These are phyloP conservation scores for Talaromyces sp. DNA, from an alignment of 2,329 filamentous ascomycete genomes.

Conservation along the genomic window DNA sequence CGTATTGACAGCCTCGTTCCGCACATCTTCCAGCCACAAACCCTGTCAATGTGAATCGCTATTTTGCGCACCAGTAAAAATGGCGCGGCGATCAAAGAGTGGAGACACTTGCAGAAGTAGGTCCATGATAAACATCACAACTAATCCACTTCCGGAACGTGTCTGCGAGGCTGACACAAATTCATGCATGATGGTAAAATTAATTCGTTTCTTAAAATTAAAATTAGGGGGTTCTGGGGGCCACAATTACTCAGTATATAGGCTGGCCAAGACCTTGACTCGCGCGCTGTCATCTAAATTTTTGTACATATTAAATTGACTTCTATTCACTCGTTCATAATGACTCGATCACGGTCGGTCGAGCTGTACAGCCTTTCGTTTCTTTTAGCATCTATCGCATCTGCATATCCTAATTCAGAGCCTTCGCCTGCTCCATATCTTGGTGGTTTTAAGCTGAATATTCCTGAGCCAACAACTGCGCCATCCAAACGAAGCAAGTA, in stretches of 20 bases:
- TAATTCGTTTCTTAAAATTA: not conserved
- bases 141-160: not conserved
- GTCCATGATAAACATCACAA: not conserved
- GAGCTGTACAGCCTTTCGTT: not conserved
- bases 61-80: not conserved
- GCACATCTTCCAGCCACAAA: no score
- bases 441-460: not conserved
- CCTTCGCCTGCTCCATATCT: not conserved
- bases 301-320: not conserved
- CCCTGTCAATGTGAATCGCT: no score
- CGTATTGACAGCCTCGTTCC: not conserved
- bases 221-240: not conserved
- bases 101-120: not conserved
- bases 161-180: not conserved
- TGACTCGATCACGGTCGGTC: not conserved
- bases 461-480: not conserved
- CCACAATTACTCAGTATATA: not conserved
- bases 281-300: not conserved
- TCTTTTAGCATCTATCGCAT: not conserved
- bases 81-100: not conserved
- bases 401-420: not conserved
- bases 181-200: not conserved
- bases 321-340: not conserved
- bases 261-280: not conserved
- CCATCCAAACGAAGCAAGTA: not conserved